These are phyloP conservation scores for Cladophialophora chaetospira DNA, from an alignment of 2,329 filamentous ascomycete genomes.

Conservation along the genomic window DNA sequence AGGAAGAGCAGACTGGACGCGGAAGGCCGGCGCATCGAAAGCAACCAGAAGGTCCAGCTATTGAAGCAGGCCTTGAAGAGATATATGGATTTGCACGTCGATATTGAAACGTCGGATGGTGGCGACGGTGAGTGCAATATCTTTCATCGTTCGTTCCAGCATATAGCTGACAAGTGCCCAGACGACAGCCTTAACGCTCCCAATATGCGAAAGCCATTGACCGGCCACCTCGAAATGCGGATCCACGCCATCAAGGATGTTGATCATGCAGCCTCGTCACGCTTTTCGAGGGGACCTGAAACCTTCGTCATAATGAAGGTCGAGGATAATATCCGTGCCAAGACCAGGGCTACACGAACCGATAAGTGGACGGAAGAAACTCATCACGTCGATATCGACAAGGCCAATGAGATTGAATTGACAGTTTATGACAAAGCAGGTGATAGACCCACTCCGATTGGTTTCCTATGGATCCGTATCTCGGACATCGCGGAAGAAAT, in stretches of 20 bases:
- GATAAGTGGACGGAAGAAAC: slow-evolving; percentile 91
- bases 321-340: slow-evolving; percentile 86
- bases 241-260: slow-evolving; percentile 91
- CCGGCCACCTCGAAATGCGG: slow-evolving; percentile 81
- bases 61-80: slow-evolving; percentile 93
- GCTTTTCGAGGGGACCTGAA: slow-evolving; percentile 87
- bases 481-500: slow-evolving; percentile 98
- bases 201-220: slow-evolving; percentile 93
- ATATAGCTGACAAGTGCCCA: slow-evolving; percentile 40
- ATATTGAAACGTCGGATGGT: slow-evolving; percentile 76
- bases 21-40: slow-evolving; percentile 85
- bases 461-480: slow-evolving; percentile 92
- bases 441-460: slow-evolving; percentile 89
- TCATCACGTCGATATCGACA: slow-evolving; percentile 92
- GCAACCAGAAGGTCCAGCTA: slow-evolving; percentile 95
- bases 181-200: slow-evolving; percentile 97
- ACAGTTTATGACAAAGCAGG: slow-evolving; percentile 95
- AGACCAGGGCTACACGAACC: slow-evolving; percentile 79
- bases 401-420: slow-evolving; percentile 96
- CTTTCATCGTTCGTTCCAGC: not conserved
- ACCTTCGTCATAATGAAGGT: slow-evolving; percentile 97
- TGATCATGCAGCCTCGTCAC: slow-evolving; percentile 80
- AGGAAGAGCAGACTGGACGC: slow-evolving; percentile 93
- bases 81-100: slow-evolving; percentile 96
- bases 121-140: slow-evolving; percentile 68